Base-by-base conservation (phyloP, 2,329 filamentous ascomycete genomes). In the Fonsecaea pedrosoi region DNA sequence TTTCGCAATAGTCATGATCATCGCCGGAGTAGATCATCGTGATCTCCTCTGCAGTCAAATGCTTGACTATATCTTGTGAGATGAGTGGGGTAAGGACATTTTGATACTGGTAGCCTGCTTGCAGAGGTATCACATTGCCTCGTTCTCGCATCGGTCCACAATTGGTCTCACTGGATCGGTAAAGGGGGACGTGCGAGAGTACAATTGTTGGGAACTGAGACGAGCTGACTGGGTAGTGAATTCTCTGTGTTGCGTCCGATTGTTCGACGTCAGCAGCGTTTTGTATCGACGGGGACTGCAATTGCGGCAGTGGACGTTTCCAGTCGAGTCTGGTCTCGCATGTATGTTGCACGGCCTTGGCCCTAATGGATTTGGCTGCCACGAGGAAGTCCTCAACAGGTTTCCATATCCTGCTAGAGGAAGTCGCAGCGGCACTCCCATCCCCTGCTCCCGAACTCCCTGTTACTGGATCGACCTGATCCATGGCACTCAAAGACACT, bases 1-100 rank as follows among this genome's bases (percentile, higher is more conserved):
- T 81, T 74, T 97, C 94, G 80, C 95, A 99, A 80, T 98, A 97
- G 80, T 99, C 95, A 80, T 99, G 95, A 75, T 99, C 95, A 74
- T 99, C 95, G 10, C 95, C 95, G 0, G 93, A 97, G 76, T 98
- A 99, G 53, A 94, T 90, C 71, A 95, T 90, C 2, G 87, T 84
- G 12, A 98, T 87, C 69, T 95, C 92, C 30, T 69, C 62, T 7
- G 71, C 66, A 0, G 92, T 93, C 38, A 97, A 84, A 70, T 89
- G 91, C 67, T 89, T 85, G 50, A 97, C 82, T 42, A 99, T 82
- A 60, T 89, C 88, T 54, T 88, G 84, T 0, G 94, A 95, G 71
- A 97, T 88, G 1, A 87, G 84, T 58, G 90, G 87, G 59, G 86
- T 90, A 32, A 99, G 86, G 2, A 97, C 94, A 73, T 97, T 99